Conservation (phyloP, 2,329 filamentous ascomycete species). For the Exophiala sideris region DNA sequence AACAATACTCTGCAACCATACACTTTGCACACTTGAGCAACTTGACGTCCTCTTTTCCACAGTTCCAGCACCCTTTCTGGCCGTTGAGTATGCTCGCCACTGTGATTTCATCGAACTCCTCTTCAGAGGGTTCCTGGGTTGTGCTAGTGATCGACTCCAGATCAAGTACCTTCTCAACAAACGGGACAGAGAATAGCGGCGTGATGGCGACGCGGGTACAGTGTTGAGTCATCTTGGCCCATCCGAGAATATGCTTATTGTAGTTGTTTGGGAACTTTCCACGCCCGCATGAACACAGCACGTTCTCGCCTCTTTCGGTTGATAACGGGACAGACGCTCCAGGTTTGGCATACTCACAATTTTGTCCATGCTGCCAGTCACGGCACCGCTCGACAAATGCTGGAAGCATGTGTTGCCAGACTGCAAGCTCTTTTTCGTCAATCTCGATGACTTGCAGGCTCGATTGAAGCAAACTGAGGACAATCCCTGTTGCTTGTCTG, state of each 20-base stretch:
- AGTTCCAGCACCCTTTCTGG: no score
- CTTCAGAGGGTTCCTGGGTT: no score
- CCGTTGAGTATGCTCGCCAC: no score
- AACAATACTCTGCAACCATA: no score
- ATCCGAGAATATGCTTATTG: conserved; percentile 19
- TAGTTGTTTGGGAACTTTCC: conserved; percentile 30
- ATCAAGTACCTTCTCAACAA: conserved; percentile 26
- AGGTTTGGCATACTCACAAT: conserved; percentile 33
- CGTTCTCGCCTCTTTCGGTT: conserved; percentile 22
- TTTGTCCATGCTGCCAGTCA: conserved; percentile 35
- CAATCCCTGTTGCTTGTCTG: background rate
- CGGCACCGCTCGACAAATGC: conserved; percentile 39
- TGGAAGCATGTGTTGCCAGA: conserved; percentile 35
- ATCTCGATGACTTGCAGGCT: conserved; percentile 23
- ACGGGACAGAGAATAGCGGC: conserved; percentile 33
- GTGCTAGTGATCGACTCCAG: background rate
- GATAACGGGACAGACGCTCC: conserved; percentile 30
- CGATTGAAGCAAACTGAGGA: conserved; percentile 2
- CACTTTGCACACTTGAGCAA: no score
- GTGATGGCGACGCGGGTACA: conserved; percentile 34
- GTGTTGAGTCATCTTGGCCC: conserved; percentile 28
- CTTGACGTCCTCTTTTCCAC: no score
- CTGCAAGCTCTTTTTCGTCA: conserved; percentile 28
- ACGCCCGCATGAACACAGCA: conserved; percentile 35
- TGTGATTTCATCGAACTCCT: no score